Base-by-base conservation (phyloP, 75 land plant species). In the Azolla pinnata region DNA sequence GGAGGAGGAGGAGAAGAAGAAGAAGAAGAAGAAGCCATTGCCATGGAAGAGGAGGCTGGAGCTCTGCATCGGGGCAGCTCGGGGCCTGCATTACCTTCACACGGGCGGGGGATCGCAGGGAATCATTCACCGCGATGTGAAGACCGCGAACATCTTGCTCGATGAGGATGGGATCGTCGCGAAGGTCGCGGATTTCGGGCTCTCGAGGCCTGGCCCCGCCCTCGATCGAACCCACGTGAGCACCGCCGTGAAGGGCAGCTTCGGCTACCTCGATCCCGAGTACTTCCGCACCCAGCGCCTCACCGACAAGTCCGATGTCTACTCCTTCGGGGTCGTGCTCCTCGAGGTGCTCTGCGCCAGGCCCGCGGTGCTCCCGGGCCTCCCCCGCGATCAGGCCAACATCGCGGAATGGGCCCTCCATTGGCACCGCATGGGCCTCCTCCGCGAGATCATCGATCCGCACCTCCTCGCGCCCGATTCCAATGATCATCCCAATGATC, bases 161-260 rank as follows among this genome's bases (percentile, higher is more conserved):
- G 82, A 79, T 46, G 86, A 75, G 31, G 83, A 83, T 52, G 73
- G 76, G 3, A 71, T 79, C 57, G 81, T 77, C 8, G 83, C 86
- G 0, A 83, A 83, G 56, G 86, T 83, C 30, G 80, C 86, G 0
- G 86, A 83, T 68, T 83, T 83, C 31, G 86, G 86, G 31, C 66
- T 83, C 8, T 83, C 86, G 10, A 83, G 77, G 59, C 76, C 75
- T 1, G 86, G 84, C 5, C 78, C 84, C 29, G 52, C 56, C 24
- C 61, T 75, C n/a, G 75, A 77, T 9, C 77, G 76, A 34, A 70
- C 66, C 1, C 83, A 80, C 50, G 84, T 83, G 24, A 83, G 86
- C 71, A 86, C 90, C 0, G 90, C 81, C 2, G 90, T 86, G 54
- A 86, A 86, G 59, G 90, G 90, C 19, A 85, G 88, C 58, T 85